phyloP scores from a whole-genome alignment of 306 rosid genomes.

The Dalbergia oliveri region DNA sequence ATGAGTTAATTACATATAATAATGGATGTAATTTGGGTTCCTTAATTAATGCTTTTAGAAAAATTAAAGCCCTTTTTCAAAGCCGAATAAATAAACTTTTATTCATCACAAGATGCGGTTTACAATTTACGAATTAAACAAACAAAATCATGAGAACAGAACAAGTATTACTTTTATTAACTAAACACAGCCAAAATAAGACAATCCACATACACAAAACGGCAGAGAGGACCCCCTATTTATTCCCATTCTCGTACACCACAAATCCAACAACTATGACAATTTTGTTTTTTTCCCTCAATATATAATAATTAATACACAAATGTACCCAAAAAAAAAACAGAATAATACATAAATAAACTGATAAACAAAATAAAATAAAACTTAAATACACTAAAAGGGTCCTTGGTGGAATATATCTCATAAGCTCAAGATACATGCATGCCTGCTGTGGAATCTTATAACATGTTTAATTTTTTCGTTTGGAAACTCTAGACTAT shows the following conservation, averaged over 20 bases:
- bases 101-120: background rate
- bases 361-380: background rate
- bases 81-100: background rate
- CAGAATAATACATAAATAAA: background rate
- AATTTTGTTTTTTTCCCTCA: background rate
- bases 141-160: background rate
- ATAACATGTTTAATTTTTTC: background rate
- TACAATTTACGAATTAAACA: background rate
- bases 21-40: too few relatives aligned
- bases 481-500: background rate
- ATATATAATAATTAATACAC: background rate
- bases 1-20: too few relatives aligned
- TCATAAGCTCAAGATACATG: background rate
- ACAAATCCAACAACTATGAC: background rate
- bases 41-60: too few relatives aligned
- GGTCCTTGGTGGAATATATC: background rate
- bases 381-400: background rate
- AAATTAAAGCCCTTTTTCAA: background rate
- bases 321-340: background rate
- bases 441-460: background rate
- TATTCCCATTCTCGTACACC: background rate
- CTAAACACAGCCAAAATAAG: background rate
- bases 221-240: background rate
- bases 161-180: background rate
- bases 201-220: background rate